Base-by-base conservation (phyloP, 2,329 filamentous ascomycete species). In the Cladorrhinum sp. region DNA sequence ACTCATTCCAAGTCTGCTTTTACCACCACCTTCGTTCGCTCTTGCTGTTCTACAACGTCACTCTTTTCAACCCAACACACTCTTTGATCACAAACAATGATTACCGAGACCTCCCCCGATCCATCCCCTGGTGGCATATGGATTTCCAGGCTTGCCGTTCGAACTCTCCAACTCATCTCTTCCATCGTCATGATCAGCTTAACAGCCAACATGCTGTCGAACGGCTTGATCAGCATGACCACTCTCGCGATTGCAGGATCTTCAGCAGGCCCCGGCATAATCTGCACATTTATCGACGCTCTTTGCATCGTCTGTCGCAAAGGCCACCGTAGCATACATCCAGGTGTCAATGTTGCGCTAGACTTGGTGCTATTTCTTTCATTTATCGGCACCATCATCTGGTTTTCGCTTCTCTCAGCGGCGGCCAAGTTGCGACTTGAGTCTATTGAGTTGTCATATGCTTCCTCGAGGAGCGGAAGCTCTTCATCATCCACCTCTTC, bases 261-360 rank as follows among this genome's bases (percentile, higher is more conserved):
- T 41, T 32, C 51, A 55, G 6, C 58, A 13, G 8, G 41, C 22
- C 38, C 49, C 13, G 23, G 49, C 5, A 58, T 62, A 13, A 27
- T 50, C 20, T 64, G 62, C 60, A 25, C 57, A 32, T 5, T 59
- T 18, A 51, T 55, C 51, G 62, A 64, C 29, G 45, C 27, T 22
- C 54, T 60, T 27, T 58, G 57, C 38, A 62, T 64, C 57, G 3
- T 56, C 3, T 23, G 20, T n/a, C 54, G 62, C 1, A 36, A n/a
- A 18, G 61, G 64, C 2, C 58, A 60, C 22, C 61, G 64, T 10
- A 63, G 65, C 10, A 72, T 71, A 38, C 69, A 71, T 50, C 71
- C 71, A 2, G 70, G 70, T 16, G 70, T 69, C 16, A 65, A 68
- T 32, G 65, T 69, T 41, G 68, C 61, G 5, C 8, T 64, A 13